Conservation (phyloP, 2,329 filamentous ascomycete genomes). For the Onygenales sp. region DNA sequence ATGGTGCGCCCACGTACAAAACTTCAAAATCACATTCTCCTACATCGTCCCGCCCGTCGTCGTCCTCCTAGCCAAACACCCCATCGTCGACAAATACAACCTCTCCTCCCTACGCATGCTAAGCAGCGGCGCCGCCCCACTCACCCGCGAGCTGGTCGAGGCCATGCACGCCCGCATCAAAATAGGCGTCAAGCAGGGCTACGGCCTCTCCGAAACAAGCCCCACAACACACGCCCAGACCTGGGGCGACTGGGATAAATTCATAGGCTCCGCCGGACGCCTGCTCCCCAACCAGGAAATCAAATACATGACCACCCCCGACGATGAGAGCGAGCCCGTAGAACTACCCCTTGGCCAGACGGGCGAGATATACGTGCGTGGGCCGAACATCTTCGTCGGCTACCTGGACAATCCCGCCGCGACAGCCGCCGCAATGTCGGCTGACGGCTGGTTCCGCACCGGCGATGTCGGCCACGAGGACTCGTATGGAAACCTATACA, state of each 20-base stretch:
- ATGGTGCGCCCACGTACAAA: conserved; percentile 68
- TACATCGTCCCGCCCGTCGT: conserved; percentile 82
- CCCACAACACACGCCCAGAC: conserved; percentile 67
- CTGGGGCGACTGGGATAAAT: conserved; percentile 66
- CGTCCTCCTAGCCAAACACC: conserved; percentile 69
- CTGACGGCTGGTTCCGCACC: conserved; percentile 80
- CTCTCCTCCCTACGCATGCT: conserved; percentile 70
- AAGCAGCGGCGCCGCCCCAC: conserved; percentile 77
- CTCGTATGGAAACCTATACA: conserved; percentile 70
- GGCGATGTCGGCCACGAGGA: conserved; percentile 79
- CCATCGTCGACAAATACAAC: conserved; percentile 69
- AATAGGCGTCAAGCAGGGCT: conserved; percentile 82
- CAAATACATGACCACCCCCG: conserved; percentile 60
- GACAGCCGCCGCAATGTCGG: conserved; percentile 46
- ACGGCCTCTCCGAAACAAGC: conserved; percentile 79
- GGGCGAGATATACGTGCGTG: conserved; percentile 60
- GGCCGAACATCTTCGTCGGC: conserved; percentile 55
- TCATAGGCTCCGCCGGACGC: conserved; percentile 68
- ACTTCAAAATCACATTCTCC: conserved; percentile 63
- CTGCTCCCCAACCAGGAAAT: conserved; percentile 71
- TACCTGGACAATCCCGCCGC: conserved; percentile 52
- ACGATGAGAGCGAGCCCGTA: conserved; percentile 35
- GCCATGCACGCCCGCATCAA: conserved; percentile 64
- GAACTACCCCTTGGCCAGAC: conserved; percentile 55
- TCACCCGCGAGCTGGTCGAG: conserved; percentile 71